Conservation (phyloP, 768 basidiomycete genomes). For the Lentinula raphanica region DNA sequence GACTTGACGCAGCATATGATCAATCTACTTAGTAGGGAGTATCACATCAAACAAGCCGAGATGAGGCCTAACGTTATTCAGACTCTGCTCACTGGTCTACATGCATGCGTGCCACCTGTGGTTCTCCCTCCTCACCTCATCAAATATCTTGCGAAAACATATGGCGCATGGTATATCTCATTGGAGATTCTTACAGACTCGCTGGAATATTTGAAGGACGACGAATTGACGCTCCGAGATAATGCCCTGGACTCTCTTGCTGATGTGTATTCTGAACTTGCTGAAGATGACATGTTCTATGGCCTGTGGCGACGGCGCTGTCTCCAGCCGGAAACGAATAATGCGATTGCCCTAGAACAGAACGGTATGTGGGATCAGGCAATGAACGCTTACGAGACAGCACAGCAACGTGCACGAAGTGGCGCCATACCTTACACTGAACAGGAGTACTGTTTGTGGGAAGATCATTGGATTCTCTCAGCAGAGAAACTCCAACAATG, state of each 20-base stretch:
- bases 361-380: conserved; percentile 97
- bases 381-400: conserved; percentile 79
- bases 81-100: conserved; percentile 79
- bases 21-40: conserved; percentile 86
- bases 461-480: conserved; percentile 97
- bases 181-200: conserved; percentile 81
- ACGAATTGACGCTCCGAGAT: conserved; percentile 75
- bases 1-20: conserved; percentile 89
- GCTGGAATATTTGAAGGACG: conserved; percentile 74
- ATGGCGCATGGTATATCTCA: conserved; percentile 90
- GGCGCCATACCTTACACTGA: conserved; percentile 89
- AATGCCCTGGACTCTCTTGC: conserved; percentile 86
- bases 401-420: conserved; percentile 78
- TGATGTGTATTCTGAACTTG: conserved; percentile 92
- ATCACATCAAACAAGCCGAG: conserved; percentile 84
- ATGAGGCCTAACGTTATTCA: conserved; percentile 89
- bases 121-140: conserved; percentile 90
- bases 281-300: conserved; percentile 96
- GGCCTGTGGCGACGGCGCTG: conserved; percentile 91
- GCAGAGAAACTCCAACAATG: conserved; percentile 97
- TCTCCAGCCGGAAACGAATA: conserved; percentile 85
- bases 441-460: conserved; percentile 95
- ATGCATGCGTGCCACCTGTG: conserved; percentile 83
- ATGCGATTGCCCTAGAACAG: conserved; percentile 86
- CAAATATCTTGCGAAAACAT: conserved; percentile 95